Base-by-base conservation (phyloP, 2,329 filamentous ascomycete species). In the Aspergillus melleus region DNA sequence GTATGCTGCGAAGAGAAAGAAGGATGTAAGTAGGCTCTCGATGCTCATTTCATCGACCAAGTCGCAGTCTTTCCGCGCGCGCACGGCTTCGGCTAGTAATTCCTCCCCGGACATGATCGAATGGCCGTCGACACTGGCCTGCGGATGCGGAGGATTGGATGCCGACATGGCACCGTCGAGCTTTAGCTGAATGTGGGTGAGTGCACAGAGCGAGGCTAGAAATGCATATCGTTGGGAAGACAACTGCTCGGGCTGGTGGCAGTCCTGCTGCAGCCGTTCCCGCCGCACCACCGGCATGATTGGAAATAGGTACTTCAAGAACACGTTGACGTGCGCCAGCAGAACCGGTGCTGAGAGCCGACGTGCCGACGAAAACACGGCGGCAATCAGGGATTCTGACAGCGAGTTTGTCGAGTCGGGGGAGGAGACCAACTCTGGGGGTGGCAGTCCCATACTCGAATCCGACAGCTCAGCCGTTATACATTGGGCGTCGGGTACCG, bases 1-100 rank as follows among this genome's bases (percentile, higher is more conserved):
- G 72, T 89, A 86, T 59, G 88, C 88, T 42, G 85, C 88, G 67
- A 91, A 92, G 26, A 94, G 73, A 72, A 94, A 92, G 74, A 90
- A 92, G 56, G 88, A 92, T n/a, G 89, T 91, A 60, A 88, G 86
- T 11, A 80, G 70, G 9, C 69, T 74, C 49, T 75, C 73, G 22
- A 79, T 64, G 20, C 69, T 75, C n/a, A 78, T 71, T 20, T 73
- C 71, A 19, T 79, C 78, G 20, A 79, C 68, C 26, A 76, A 66
- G 51, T 80, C 74, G 51, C 74, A 76, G 22, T 74, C 71, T 42
- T 73, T 73, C 32, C 78, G 71, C n/a, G 78, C 74, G 20, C 74
- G 73, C 22, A 76, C 87, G 82, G 72, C 66, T 60, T 92, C 90
- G 52, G 90, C 86, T 63, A 92, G 79, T 52, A 92, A 78, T 44